These are phyloP conservation scores for Striga hermonthica DNA, from an alignment of 305 asterid species.

Conservation along the genomic window DNA sequence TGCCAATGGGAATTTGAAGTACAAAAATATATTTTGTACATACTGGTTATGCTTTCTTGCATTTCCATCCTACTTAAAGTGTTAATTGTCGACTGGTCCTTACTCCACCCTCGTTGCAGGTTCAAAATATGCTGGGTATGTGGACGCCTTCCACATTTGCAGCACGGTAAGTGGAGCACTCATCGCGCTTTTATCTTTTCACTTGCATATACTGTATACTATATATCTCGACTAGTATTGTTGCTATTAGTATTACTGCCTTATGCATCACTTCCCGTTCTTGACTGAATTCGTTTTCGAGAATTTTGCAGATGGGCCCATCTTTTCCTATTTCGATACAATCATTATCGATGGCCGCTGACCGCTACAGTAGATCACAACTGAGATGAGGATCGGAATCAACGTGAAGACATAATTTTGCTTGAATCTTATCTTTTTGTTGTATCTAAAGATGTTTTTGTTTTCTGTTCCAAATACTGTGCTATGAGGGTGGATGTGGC, in stretches of 20 bases:
- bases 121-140: conserved; percentile 91
- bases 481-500: conserved; percentile 8
- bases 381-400: conserved; percentile 37
- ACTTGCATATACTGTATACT: neutral
- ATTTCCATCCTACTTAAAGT: neutral
- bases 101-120: conserved; percentile 40
- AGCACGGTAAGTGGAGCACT: conserved; percentile 68
- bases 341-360: conserved; percentile 74
- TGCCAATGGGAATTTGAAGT: neutral
- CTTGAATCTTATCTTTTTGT: conserved; percentile 4
- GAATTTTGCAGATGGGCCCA: conserved; percentile 69
- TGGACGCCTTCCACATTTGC: conserved; percentile 74
- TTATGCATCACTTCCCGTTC: neutral
- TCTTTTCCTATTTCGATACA: conserved; percentile 66
- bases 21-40: neutral
- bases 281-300: conserved; percentile 27
- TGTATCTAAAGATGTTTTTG: conserved; percentile 22
- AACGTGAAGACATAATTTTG: conserved; percentile 17
- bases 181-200: neutral
- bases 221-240: neutral
- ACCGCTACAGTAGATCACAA: conserved; percentile 56
- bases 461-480: neutral
- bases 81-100: too few species aligned
- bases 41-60: neutral
- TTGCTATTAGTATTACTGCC: neutral